Evolutionary conservation across 106 monocot genomes (phyloP).

Genomic region (Acorus calamus): DNA sequence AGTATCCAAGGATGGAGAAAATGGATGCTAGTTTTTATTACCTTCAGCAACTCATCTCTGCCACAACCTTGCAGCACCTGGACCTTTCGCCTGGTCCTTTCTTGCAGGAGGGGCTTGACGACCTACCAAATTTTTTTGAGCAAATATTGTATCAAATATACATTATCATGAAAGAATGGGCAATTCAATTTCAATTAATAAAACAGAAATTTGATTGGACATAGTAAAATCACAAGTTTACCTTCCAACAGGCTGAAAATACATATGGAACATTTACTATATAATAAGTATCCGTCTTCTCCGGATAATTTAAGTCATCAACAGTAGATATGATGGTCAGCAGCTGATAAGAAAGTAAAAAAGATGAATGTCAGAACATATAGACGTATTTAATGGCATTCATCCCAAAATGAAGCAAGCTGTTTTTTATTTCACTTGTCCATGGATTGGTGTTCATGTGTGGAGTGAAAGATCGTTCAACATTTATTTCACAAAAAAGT

Average conservation of each 20-base stretch:
- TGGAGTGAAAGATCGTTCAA: no score
- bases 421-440: no score
- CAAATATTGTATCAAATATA: no score
- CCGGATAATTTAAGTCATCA: conserved; percentile 16
- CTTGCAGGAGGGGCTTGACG: conserved; percentile 90
- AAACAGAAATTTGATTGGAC: no score
- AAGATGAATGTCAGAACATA: background rate
- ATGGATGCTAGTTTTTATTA: conserved; percentile 11
- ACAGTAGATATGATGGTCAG: conserved; percentile 14
- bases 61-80: conserved; percentile 63
- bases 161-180: no score
- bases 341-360: background rate
- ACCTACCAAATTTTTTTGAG: conserved; percentile 28
- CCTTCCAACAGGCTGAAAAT: conserved; percentile 20
- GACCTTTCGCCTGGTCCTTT: conserved; percentile 74
- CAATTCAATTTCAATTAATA: no score
- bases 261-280: conserved; percentile 17
- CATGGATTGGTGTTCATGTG: no score
- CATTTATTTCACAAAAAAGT: no score
- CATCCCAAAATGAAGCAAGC: no score
- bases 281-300: conserved; percentile 17
- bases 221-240: background rate
- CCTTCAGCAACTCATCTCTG: conserved; percentile 63
- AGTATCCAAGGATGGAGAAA: no score
- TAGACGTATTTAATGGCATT: background rate